Percentiles rank a stretch among this genome's conserved stretches.
Conservation (phyloP, 2,329 filamentous ascomycete genomes). For the Penicillium sp. region DNA sequence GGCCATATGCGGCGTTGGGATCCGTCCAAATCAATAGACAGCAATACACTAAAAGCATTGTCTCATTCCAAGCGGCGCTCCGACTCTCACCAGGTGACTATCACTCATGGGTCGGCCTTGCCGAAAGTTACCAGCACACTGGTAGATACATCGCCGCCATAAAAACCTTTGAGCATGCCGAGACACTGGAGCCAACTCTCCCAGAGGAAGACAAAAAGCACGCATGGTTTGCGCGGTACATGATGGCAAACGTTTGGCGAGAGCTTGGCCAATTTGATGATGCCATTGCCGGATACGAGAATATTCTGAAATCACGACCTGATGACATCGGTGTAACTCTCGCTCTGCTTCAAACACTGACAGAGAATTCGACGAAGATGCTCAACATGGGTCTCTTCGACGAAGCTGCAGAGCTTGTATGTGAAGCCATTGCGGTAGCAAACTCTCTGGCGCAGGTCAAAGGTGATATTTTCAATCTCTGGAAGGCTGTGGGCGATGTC, state of each 20-base stretch:
- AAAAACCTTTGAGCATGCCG: conserved; percentile 82
- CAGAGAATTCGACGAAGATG: conserved; percentile 73
- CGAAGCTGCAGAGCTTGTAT: conserved; percentile 68
- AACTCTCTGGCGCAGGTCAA: conserved; percentile 57
- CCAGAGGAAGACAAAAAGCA: conserved; percentile 59
- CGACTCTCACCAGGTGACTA: conserved; percentile 82
- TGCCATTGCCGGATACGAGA: conserved; percentile 71
- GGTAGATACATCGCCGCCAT: conserved; percentile 91
- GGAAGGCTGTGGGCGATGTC: conserved; percentile 88
- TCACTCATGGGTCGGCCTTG: conserved; percentile 91
- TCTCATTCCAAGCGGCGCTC: conserved; percentile 86
- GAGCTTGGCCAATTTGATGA: conserved; percentile 88
- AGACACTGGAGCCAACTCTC: conserved; percentile 64
- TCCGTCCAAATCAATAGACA: conserved; percentile 94
- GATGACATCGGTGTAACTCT: conserved; percentile 82
- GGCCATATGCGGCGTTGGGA: conserved; percentile 90
- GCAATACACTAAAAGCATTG: conserved; percentile 81
- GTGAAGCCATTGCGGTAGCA: conserved; percentile 66
- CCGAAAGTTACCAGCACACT: conserved; percentile 95
- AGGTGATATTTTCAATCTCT: conserved; percentile 80
- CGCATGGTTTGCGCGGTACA: conserved; percentile 93
- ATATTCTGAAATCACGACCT: conserved; percentile 64
- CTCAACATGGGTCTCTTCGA: conserved; percentile 83
- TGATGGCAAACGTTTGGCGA: conserved; percentile 90
- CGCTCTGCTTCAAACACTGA: conserved; percentile 79